Evolutionary conservation across 441 rosid genomes (phyloP), one percentile per base, ranked within the genome.

Genomic region (Brassica balearica): DNA sequence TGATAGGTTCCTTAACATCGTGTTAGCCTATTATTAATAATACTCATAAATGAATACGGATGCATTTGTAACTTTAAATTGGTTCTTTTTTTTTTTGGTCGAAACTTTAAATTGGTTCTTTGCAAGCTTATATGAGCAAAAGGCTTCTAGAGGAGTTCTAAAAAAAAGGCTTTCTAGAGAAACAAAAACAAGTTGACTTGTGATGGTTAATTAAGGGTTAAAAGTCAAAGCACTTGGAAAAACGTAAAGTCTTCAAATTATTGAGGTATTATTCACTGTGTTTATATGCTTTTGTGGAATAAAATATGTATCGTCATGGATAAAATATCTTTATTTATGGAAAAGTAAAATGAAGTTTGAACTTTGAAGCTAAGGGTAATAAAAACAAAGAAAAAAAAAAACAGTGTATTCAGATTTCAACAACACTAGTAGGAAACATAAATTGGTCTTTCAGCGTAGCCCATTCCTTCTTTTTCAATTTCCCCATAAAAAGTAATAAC

Each of bases 211-310:
- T 58, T 15, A 65, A 75, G 59, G 25, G 60, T 29, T 62, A 53
- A 81, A 84, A 80, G 86, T 86, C 88, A 86, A 86, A 80, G 80
- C 75, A 65, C 80, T 80, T 29, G 72, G 76, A 55, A 61, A 74
- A 34, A 20, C n/a, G 65, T 65, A 65, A 75, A 80, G 76, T 80
- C 80, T 65, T 80, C 80, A 62, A 66, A 80, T 80, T 71, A 75
- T 75, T 80, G 83, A 75, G 69, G 73, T 41, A 38, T 66, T 66
- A 64, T 69, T 69, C 82, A 73, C 81, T 8, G 74, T 71, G 76
- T 80, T 75, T 77, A 63, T 78, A 83, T 85, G 75, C 29, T 81
- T 75, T 71, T 68, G 23, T 81, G 73, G 60, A 71, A 72, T 78
- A 77, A 61, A 62, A 79, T 73, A 74, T 73, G 77, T 60, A 38